These are phyloP conservation scores for Laguncularia racemosa DNA, from an alignment of 345 rosid genomes.

Conservation along the genomic window DNA sequence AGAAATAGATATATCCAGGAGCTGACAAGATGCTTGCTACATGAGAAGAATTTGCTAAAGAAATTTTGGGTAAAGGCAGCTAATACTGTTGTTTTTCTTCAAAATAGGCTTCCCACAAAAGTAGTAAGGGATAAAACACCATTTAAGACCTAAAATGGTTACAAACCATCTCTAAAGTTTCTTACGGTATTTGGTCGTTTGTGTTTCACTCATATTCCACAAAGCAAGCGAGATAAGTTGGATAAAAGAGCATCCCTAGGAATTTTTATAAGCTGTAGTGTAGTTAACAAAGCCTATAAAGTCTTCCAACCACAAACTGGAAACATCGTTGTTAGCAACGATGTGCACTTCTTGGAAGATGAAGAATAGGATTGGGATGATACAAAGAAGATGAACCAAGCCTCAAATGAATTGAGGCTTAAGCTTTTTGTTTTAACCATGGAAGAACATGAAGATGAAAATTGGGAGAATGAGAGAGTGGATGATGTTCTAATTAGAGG, in stretches of 20 bases:
- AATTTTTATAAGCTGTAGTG: slow-evolving; percentile 8
- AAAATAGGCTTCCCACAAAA: slow-evolving; percentile 3
- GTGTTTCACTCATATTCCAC: slow-evolving; percentile 2
- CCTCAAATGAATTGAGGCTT: slow-evolving; percentile 6
- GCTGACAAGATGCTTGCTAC: not conserved
- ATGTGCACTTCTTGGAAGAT: not conserved
- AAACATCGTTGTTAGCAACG: slow-evolving; percentile 3
- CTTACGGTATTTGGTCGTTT: not conserved
- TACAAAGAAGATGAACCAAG: not conserved
- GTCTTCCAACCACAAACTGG: not conserved
- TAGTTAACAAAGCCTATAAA: slow-evolving; percentile 9
- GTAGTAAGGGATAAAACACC: not conserved
- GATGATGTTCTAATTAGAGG: slow-evolving; percentile 4
- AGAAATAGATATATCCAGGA: not conserved
- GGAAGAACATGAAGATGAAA: not conserved
- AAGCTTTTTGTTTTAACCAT: slow-evolving; percentile 4
- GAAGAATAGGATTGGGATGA: not conserved
- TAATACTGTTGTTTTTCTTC: not conserved
- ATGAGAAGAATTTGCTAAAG: not conserved
- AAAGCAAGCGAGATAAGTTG: slow-evolving; percentile 4
- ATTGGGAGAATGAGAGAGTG: no score
- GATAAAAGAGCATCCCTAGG: slow-evolving; percentile 3
- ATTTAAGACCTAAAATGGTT: not conserved
- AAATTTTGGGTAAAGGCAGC: slow-evolving; percentile 9
- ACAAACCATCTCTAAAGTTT: not conserved